phyloP scores from a whole-genome alignment of 306 rosid species.

The Fragaria nilgerrensis region DNA sequence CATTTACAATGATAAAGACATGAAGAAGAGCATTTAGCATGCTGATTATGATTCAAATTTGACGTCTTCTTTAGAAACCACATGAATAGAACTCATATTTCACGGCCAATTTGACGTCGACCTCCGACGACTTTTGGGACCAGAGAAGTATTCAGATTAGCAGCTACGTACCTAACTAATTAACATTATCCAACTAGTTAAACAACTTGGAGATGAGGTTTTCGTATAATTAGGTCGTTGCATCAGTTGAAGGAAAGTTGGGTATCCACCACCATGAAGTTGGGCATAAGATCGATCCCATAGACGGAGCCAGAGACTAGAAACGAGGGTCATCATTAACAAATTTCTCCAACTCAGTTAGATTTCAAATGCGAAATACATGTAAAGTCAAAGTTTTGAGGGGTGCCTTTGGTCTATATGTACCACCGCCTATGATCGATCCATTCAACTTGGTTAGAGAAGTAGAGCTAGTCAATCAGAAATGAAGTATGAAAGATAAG shows the following conservation, averaged over 20 bases:
- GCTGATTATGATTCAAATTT: slow-evolving; percentile 4
- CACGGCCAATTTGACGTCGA: background rate
- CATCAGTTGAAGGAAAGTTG: slow-evolving; percentile 5
- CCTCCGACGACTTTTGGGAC: background rate
- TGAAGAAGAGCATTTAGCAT: background rate
- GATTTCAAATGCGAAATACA: too few species aligned
- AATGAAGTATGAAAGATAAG: background rate
- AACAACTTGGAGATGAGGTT: background rate
- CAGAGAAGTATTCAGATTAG: too few species aligned
- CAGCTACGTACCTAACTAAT: background rate
- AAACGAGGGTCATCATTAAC: too few species aligned
- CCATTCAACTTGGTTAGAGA: background rate
- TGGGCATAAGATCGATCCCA: background rate
- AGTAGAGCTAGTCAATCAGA: background rate
- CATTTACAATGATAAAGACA: background rate
- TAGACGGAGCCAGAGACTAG: too few species aligned
- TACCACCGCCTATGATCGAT: too few species aligned
- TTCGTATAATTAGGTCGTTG: background rate
- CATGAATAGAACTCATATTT: background rate
- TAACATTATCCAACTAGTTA: background rate
- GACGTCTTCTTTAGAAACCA: background rate
- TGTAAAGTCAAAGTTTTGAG: too few species aligned
- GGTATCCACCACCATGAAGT: background rate
- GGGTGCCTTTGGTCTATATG: too few species aligned
- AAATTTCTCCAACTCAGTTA: too few species aligned